Evolutionary conservation across 495 filamentous ascomycete species (phyloP).

Genomic region (Echria macrotheca): DNA sequence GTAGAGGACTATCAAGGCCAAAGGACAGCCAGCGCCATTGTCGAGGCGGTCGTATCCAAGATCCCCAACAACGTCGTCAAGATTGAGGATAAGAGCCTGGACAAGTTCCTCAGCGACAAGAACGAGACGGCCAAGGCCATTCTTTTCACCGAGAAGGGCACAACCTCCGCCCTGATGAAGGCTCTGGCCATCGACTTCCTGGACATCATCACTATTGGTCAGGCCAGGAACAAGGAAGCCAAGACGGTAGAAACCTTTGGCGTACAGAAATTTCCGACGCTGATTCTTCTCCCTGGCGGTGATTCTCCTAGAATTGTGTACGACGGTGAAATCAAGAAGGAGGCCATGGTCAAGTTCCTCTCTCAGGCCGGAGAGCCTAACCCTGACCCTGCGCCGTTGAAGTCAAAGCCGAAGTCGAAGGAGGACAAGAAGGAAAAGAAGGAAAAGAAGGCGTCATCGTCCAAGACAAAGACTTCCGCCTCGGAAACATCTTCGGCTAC

Average conservation of each 20-base stretch:
- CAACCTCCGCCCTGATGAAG: slow-evolving; percentile 73
- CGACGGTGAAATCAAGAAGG: slow-evolving; percentile 81
- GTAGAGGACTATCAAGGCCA: slow-evolving; percentile 91
- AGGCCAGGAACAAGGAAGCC: slow-evolving; percentile 78
- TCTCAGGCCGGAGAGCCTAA: slow-evolving; percentile 74
- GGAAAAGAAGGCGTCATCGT: slow-evolving; percentile 19
- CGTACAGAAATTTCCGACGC: slow-evolving; percentile 68
- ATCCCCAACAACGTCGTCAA: slow-evolving; percentile 94
- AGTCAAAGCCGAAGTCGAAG: slow-evolving; percentile 45
- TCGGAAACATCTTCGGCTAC: slow-evolving; percentile 31
- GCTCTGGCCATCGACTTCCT: slow-evolving; percentile 87
- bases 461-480: slow-evolving; percentile 37
- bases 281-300: slow-evolving; percentile 75
- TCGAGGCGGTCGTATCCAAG: slow-evolving; percentile 74
- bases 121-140: slow-evolving; percentile 80
- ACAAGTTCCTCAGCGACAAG: slow-evolving; percentile 66
- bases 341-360: slow-evolving; percentile 75
- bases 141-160: slow-evolving; percentile 91
- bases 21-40: slow-evolving; percentile 76
- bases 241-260: slow-evolving; percentile 68
- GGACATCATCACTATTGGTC: slow-evolving; percentile 73
- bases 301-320: slow-evolving; percentile 65
- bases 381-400: slow-evolving; percentile 52
- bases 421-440: slow-evolving; percentile 50
- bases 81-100: slow-evolving; percentile 72